Base-by-base conservation (phyloP, 2,329 filamentous ascomycete genomes). In the Trichoderma simmonsii region DNA sequence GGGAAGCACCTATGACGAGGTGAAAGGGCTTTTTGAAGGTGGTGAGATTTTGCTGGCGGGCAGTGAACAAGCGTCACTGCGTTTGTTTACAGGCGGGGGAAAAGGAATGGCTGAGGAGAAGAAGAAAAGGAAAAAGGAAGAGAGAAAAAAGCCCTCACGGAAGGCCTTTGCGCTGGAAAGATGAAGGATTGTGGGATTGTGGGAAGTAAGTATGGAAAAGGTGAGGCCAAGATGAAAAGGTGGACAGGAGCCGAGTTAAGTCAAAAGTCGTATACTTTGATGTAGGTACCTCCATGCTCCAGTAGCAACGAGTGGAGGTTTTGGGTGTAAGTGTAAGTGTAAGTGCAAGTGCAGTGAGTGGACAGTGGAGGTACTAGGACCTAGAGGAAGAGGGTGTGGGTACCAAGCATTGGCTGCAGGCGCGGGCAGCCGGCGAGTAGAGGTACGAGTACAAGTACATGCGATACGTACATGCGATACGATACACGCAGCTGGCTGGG, bases 61-160 rank as follows among this genome's bases (percentile, higher is more conserved):
- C 73, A 56, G 71, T 72, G 74, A 75, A 54, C 61, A 71, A 74
- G 66, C 59, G 66, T 54, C 62, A 66, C 57, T 34, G 12, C n/a
- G 28, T 24, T 34, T 6, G 57, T 21, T 39, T 18, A 39, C 28
- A 21, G 57, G 28, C n/a, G 26, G 30, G 24, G 28, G 28, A 48
- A 34, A 56, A 43, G 34, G 24, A 26, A 62, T 7, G 64, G 9
- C 66, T 26, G 30, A 28, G 30, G 14, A 48, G 15, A 32, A 51
- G 54, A 26, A 54, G 15, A 71, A 36, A 28, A 34, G 66, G 34
- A 18, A 18, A 7, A 60, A 21, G n/a, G 21, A 32, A 62, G 32
- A 28, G 9, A 14, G 21, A 7, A 36, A 60, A 43, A 60, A 30
- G 39, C 18, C 61, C 48, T 62, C 61, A 36, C 32, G 54, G 69